Conservation (phyloP, 208 protist species). For the Crithidia sp. region DNA sequence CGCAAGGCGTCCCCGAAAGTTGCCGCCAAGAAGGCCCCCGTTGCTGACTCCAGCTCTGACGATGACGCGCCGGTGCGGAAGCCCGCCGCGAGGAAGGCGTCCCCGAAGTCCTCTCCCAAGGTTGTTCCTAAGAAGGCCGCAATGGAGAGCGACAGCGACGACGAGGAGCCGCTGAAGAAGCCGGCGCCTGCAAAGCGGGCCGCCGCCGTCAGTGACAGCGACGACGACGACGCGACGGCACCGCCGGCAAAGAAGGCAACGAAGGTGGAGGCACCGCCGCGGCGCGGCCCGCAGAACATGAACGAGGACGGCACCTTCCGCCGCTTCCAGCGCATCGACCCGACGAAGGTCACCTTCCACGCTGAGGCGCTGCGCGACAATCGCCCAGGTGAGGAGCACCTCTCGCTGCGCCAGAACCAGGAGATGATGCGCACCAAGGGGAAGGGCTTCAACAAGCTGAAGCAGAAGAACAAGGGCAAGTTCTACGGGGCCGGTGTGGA, state of each 20-base stretch:
- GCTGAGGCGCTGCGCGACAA: conserved; percentile 71
- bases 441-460: conserved; percentile 90
- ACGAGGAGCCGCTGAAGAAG: conserved; percentile 74
- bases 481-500: conserved; percentile 84
- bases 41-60: conserved; percentile 36
- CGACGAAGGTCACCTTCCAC: conserved; percentile 67
- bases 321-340: conserved; percentile 84
- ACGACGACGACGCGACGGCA: conserved; percentile 21
- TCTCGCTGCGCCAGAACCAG: conserved; percentile 81
- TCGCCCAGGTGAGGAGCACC: conserved; percentile 64
- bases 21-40: conserved; percentile 52
- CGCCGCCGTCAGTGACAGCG: conserved; percentile 15
- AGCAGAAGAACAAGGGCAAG: conserved; percentile 92
- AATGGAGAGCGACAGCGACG: conserved; percentile 41
- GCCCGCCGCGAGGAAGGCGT: conserved; percentile 40
- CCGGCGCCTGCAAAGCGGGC: conserved; percentile 31
- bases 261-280: conserved; percentile 12
- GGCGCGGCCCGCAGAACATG: conserved; percentile 32
- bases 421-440: conserved; percentile 90
- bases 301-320: conserved; percentile 54
- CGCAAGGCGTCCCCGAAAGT: conserved; percentile 40
- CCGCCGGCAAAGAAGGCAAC: conserved; percentile 28
- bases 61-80: conserved; percentile 64
- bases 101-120: conserved; percentile 16
- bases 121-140: conserved; percentile 49